Evolutionary conservation across 345 rosid genomes (phyloP).

Genomic region (Sapria himalayana): DNA sequence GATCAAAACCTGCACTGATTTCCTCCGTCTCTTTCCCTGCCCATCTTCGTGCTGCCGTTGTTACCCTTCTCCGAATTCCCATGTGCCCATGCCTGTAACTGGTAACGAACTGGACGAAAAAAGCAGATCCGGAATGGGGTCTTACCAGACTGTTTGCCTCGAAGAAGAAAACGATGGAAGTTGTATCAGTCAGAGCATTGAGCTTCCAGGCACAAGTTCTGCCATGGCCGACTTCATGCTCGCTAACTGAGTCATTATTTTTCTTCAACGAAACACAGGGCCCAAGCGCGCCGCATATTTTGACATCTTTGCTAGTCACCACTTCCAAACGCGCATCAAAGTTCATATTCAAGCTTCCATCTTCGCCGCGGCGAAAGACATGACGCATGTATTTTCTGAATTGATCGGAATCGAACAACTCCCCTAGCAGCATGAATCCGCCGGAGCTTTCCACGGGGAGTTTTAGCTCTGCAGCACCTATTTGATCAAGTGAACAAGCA

Average conservation of each 20-base stretch:
- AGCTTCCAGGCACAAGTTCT: slow-evolving; percentile 75
- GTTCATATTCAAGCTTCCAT: slow-evolving; percentile 56
- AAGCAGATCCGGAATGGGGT: slow-evolving; percentile 67
- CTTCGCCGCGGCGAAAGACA: slow-evolving; percentile 41
- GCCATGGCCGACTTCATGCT: slow-evolving; percentile 54
- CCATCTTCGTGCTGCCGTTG: slow-evolving; percentile 94
- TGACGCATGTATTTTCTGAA: slow-evolving; percentile 65
- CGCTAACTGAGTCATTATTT: slow-evolving; percentile 50
- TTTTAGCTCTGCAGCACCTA: slow-evolving; percentile 77
- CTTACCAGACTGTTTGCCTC: slow-evolving; percentile 40
- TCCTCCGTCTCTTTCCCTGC: slow-evolving; percentile 60
- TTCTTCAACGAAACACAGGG: slow-evolving; percentile 63
- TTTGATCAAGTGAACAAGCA: slow-evolving; percentile 92
- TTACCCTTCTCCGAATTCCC: slow-evolving; percentile 53
- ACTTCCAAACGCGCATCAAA: slow-evolving; percentile 79
- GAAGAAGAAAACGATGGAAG: slow-evolving; percentile 77
- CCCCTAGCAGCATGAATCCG: slow-evolving; percentile 78
- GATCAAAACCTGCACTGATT: slow-evolving; percentile 67
- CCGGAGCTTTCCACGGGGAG: slow-evolving; percentile 61
- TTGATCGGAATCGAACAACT: slow-evolving; percentile 55
- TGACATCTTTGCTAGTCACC: slow-evolving; percentile 62
- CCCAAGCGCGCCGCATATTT: slow-evolving; percentile 77
- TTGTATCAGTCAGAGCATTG: slow-evolving; percentile 45
- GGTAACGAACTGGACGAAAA: slow-evolving; percentile 71
- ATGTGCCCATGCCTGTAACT: slow-evolving; percentile 49